A percentile compares a stretch with the other conserved stretches of the same genome.
Conservation (phyloP, 2,329 filamentous ascomycete species). For the Fusarium continuum region DNA sequence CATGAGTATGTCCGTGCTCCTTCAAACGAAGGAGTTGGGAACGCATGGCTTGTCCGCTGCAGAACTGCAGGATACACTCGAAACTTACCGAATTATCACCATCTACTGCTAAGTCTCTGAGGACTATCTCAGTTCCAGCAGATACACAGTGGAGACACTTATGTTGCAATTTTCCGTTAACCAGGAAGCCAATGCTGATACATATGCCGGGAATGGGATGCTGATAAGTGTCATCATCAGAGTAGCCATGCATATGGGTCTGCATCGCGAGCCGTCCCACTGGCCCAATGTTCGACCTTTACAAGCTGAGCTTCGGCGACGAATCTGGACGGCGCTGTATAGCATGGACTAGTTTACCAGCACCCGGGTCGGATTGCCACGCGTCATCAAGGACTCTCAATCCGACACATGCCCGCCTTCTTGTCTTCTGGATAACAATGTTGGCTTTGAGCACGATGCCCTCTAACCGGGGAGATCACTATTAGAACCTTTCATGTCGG, state of each 20-base stretch:
- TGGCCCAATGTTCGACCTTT: conserved; percentile 30
- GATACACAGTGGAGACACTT: conserved; percentile 28
- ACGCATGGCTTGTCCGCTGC: not conserved
- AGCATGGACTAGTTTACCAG: conserved; percentile 36
- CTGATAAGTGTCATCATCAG: conserved; percentile 27
- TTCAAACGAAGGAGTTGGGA: not conserved
- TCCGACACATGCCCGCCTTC: conserved; percentile 23
- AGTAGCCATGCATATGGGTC: conserved; percentile 30
- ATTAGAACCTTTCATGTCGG: conserved; percentile 7
- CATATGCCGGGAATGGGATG: conserved; percentile 26
- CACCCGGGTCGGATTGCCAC: conserved; percentile 28
- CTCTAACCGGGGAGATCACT: not conserved
- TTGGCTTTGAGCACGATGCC: not conserved
- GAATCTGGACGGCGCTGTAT: conserved; percentile 29
- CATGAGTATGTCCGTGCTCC: conserved; percentile 1
- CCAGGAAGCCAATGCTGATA: conserved; percentile 16
- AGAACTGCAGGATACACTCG: conserved; percentile 3
- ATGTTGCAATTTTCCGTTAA: conserved; percentile 31
- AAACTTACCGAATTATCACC: conserved; percentile 25
- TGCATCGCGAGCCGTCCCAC: conserved; percentile 29
- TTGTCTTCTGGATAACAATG: not conserved
- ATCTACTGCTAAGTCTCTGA: conserved; percentile 32
- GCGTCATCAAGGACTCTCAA: conserved; percentile 32
- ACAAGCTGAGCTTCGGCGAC: conserved; percentile 24
- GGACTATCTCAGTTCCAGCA: conserved; percentile 25